These are phyloP conservation scores for Cryptosporidium tyzzeri DNA, from an alignment of 169 alveolate species.

Conservation along the genomic window DNA sequence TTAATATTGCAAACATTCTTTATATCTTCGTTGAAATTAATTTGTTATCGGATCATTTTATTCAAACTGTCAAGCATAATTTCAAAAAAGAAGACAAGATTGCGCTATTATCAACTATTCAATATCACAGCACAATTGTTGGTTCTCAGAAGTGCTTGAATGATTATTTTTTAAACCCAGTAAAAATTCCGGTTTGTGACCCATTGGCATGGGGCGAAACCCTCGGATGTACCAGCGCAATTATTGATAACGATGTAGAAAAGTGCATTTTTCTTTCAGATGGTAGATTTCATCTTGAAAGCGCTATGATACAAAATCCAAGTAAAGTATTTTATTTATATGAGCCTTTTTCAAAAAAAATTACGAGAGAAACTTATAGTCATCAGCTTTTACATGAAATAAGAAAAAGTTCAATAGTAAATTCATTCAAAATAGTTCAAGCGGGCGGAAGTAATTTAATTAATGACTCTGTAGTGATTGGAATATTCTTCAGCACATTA, in stretches of 20 bases:
- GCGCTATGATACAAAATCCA: constrained; percentile 98
- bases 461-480: constrained; percentile 73
- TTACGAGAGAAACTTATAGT: constrained; percentile 91
- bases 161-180: constrained; percentile 78
- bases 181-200: constrained; percentile 90
- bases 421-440: constrained; percentile 60
- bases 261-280: constrained; percentile 94
- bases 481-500: constrained; percentile 85
- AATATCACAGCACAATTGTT: constrained; percentile 84
- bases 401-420: constrained; percentile 86
- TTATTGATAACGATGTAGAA: constrained; percentile 77
- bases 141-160: constrained; percentile 43
- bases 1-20: constrained; percentile 83
- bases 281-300: constrained; percentile 99
- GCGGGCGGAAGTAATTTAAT: background rate
- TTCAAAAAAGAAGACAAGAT: constrained; percentile 82
- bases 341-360: constrained; percentile 93
- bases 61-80: constrained; percentile 85
- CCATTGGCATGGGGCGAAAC: constrained; percentile 99
- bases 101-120: constrained; percentile 92
- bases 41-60: constrained; percentile 89
- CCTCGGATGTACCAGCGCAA: constrained; percentile 81
- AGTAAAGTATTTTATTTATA: constrained; percentile 90
- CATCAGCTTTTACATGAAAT: constrained; percentile 87
- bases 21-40: constrained; percentile 97